Base-by-base conservation (phyloP, 108 stramenopile species). In the Halocafeteria seosinensis region DNA sequence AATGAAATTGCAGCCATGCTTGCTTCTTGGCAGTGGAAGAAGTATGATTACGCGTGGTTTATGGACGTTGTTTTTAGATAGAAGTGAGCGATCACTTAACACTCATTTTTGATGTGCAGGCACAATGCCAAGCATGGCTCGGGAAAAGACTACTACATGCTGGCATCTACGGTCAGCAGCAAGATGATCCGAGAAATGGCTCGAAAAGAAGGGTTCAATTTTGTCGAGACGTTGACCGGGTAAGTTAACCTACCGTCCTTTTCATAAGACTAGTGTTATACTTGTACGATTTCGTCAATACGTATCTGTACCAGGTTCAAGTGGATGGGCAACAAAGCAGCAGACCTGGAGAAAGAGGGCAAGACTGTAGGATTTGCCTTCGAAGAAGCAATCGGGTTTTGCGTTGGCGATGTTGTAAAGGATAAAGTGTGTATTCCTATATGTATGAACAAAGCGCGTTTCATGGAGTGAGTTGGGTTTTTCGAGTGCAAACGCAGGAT, bases 191-290 rank as follows among this genome's bases (percentile, higher is more conserved):
- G 72, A 9, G 80, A 81, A 17, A 87, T 94, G 9, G 92, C 84
- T 11, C 64, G 79, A 12, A 70, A 37, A 34, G 89, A 97, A 67
- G 91, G 91, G 12, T 89, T 94, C 61, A 74, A 68, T 27, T 90
- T 89, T 71, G 88, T 88, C 65, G 92, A 92, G 62, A 94, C 92
- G 24, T 71, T 94, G 55, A 91, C 95, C 0, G 95, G 95, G n/a
- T n/a, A n/a, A n/a, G n/a, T n/a, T n/a, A n/a, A n/a, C n/a, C n/a
- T n/a, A n/a, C n/a, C n/a, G n/a, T n/a, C n/a, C n/a, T n/a, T n/a
- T n/a, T n/a, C n/a, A n/a, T n/a, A n/a, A n/a, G 2, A 92, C 91
- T 74, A 94, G 92, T 71, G 92, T 90, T 90, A 90, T 94, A 65
- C 90, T 87, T 24, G 50, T 71, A 58, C 63, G 57, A 21, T 58